Evolutionary conservation across 768 basidiomycete species (phyloP), one percentile per base, ranked within the genome.

Genomic region (Tylopilus intermedius): DNA sequence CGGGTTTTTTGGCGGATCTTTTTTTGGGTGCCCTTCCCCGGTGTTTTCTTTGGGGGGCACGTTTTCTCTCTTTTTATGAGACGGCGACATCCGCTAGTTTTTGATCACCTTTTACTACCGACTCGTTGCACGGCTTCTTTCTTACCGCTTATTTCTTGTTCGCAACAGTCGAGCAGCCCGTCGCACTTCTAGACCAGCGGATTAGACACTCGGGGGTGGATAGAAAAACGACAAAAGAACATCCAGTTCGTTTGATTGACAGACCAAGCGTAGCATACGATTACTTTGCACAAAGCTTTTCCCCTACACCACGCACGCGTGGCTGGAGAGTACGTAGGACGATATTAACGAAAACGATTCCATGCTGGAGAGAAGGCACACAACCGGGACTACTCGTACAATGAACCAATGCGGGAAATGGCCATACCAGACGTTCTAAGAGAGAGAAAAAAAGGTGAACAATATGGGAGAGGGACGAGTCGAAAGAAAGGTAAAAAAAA

Each of bases 311-410:
- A 29, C 37, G 33, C 39, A 48, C 6, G 29, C 47, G 38, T 15
- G 38, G 49, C 42, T 1, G 35, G 15, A 18, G 38, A 21, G 39
- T 39, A 43, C 8, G 30, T 30, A 29, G 32, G 13, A 32, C 11
- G n/a, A 24, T 21, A 40, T 30, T 30, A 15, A 39, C 14, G 44
- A 40, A 40, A 42, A 6, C 0, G 45, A 33, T 39, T 18, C 55
- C 32, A 46, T 32, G 43, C 40, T 33, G 38, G n/a, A 51, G 9
- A 10, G 13, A 10, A 29, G 35, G 18, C 26, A 26, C n/a, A n/a
- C 27, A 11, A 21, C 7, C 11, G 5, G 22, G 15, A 30, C 43
- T 62, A 62, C 22, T 58, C 53, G 45, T 61, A 61, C 60, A 61
- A 30, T 13, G 29, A 49, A 51, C 45, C 5, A 11, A 35, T 8